Evolutionary conservation across 768 basidiomycete species (phyloP).

Genomic region (Paxillus involutus): DNA sequence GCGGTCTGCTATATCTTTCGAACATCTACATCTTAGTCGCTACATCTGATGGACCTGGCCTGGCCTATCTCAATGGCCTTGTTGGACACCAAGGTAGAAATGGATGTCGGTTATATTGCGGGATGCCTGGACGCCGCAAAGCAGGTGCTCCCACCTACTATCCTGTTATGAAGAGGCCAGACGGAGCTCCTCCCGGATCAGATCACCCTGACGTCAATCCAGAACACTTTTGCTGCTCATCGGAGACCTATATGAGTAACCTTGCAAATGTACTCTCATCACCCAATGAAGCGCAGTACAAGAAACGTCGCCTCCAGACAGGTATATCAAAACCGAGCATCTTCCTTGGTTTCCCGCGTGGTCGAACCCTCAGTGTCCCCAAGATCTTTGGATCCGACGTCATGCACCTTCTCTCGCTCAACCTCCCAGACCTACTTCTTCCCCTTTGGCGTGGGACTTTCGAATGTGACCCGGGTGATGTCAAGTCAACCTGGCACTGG

Average conservation of each 20-base stretch:
- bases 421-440: conserved; percentile 21
- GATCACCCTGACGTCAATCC: no score
- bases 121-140: conserved; percentile 33
- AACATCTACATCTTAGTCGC: conserved; percentile 14
- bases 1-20: neutral
- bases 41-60: no score
- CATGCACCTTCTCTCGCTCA: conserved; percentile 38
- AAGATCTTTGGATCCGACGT: conserved; percentile 23
- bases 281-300: no score
- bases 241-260: no score
- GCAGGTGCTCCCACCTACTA: conserved; percentile 31
- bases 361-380: no score
- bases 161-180: conserved; percentile 23
- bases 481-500: conserved; percentile 18
- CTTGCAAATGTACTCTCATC: no score
- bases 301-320: no score
- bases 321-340: no score
- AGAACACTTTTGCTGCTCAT: no score
- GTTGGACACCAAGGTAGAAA: conserved; percentile 14
- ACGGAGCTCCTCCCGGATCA: no score
- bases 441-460: conserved; percentile 22
- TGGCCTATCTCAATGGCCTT: no score
- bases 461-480: conserved; percentile 10
- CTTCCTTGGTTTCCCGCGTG: no score
- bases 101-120: conserved; percentile 29